These are phyloP conservation scores for Helianthus annuus DNA, from an alignment of 129 eudicot genomes.

Conservation along the genomic window HanXRQr2.0-SUNRISE NC_035446.2:120459447-120459946, in stretches of 20 bases:
- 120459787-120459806: no score
- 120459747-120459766: neutral
- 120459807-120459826: no score
- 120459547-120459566: neutral
- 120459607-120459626: neutral
- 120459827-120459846: no score
- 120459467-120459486: neutral
- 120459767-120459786: slow-evolving; percentile 7
- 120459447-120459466: slow-evolving; percentile 26
- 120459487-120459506: slow-evolving; percentile 1
- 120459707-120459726: no score
- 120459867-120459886: no score
- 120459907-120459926: no score
- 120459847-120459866: no score
- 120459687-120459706: no score
- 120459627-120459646: slow-evolving; percentile 1
- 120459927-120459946: no score
- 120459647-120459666: neutral
- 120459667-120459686: slow-evolving; percentile 18
- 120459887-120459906: no score
- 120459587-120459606: slow-evolving; percentile 27
- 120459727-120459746: slow-evolving; percentile 39
- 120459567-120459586: slow-evolving; percentile 21
- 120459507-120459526: neutral
- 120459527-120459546: neutral